phyloP scores from a whole-genome alignment of 2,329 filamentous ascomycete genomes.

The Colletotrichum sp. region DNA sequence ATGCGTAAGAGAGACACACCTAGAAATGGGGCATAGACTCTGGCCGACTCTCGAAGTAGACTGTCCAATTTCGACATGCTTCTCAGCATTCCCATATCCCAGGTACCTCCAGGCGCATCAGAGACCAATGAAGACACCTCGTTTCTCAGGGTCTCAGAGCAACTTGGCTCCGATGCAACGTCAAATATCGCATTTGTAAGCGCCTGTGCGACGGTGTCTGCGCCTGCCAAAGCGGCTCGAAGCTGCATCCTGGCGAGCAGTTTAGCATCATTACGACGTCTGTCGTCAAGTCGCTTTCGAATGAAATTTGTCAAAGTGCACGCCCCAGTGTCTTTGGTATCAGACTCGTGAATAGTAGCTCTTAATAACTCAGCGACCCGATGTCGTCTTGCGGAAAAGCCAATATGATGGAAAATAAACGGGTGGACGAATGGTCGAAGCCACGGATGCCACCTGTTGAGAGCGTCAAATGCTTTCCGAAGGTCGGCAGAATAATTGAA shows the following conservation, averaged over 20 bases:
- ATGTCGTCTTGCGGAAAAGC: background rate
- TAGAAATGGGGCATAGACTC: background rate
- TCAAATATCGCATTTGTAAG: background rate
- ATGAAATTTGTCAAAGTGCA: background rate
- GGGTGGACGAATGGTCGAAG: background rate
- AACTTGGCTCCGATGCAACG: background rate
- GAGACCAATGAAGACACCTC: background rate
- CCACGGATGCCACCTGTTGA: constrained; percentile 1
- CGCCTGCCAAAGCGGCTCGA: background rate
- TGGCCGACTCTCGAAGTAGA: background rate
- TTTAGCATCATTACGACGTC: background rate
- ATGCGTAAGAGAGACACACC: background rate
- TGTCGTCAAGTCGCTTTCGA: background rate
- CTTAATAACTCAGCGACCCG: background rate
- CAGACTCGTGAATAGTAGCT: background rate
- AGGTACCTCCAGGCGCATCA: background rate
- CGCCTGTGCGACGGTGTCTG: background rate
- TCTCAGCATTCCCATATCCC: background rate
- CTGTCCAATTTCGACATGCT: constrained; percentile 1
- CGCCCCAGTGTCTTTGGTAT: background rate
- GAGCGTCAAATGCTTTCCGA: background rate
- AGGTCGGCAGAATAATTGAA: background rate
- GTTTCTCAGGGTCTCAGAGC: background rate
- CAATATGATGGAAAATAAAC: background rate
- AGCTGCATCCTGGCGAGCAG: background rate